phyloP scores from a whole-genome alignment of 208 protist species.

The Vickermania spadyakhi region DNA sequence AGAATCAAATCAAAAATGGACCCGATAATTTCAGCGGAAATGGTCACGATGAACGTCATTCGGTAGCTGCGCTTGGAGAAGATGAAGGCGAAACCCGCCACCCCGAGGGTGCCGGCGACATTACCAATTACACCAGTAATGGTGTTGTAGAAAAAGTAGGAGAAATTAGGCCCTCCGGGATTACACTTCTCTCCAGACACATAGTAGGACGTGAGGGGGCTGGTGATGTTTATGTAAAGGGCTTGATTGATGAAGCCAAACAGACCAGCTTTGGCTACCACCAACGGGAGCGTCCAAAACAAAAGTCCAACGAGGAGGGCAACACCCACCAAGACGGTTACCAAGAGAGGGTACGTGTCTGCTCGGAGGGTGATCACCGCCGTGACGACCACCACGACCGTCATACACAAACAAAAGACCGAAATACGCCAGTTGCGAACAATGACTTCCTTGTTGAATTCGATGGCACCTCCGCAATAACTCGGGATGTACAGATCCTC shows the following conservation, averaged over 20 bases:
- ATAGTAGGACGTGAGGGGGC: conserved; percentile 13
- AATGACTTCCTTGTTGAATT: not conserved
- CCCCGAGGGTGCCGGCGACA: conserved; percentile 9
- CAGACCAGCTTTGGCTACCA: conserved; percentile 16
- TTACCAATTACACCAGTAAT: conserved; percentile 9
- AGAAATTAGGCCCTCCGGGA: conserved; percentile 15
- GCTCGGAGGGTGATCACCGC: conserved; percentile 6
- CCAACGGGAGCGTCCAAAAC: conserved; percentile 17
- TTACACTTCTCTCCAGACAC: conserved; percentile 12
- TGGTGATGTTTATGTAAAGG: conserved; percentile 12
- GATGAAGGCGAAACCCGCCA: conserved; percentile 6
- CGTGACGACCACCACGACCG: not conserved
- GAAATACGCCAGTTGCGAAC: not conserved
- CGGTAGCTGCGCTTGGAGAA: conserved; percentile 1
- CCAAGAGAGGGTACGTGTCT: conserved; percentile 3
- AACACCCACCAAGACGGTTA: not conserved
- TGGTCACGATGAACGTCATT: conserved; percentile 14
- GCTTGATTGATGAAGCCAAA: conserved; percentile 17
- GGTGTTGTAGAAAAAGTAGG: conserved; percentile 29
- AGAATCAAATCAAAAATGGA: conserved; percentile 9
- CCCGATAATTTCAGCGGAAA: conserved; percentile 1
- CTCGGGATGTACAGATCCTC: not conserved
- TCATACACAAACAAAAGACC: not conserved
- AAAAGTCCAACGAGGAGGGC: conserved; percentile 7
- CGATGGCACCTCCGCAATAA: not conserved